A percentile compares a stretch with the other conserved stretches of the same genome.
Evolutionary conservation across 2,329 filamentous ascomycete species (phyloP).

Genomic region (Botrytis byssoidea): DNA sequence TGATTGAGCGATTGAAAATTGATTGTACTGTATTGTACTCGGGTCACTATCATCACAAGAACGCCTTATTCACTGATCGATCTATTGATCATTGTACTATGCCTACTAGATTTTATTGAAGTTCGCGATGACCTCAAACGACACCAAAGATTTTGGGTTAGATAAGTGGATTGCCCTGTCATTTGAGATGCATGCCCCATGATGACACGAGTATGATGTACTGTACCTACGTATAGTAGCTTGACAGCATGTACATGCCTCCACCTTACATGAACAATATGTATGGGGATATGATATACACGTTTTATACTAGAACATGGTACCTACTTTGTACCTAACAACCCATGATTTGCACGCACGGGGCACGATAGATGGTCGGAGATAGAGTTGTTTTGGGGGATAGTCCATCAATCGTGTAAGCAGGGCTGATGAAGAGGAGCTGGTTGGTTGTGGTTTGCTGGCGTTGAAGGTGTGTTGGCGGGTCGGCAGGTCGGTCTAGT

Average conservation of each 20-base stretch:
- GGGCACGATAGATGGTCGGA: slow-evolving; percentile 6
- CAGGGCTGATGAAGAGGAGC: slow-evolving; percentile 17
- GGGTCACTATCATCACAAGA: not conserved
- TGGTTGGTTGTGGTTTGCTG: slow-evolving; percentile 20
- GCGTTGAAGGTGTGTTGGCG: slow-evolving; percentile 13
- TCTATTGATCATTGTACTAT: slow-evolving; percentile 14
- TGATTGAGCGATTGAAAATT: not conserved
- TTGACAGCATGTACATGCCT: slow-evolving; percentile 1
- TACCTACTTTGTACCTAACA: slow-evolving; percentile 3
- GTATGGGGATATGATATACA: slow-evolving; percentile 8
- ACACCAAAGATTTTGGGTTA: not conserved
- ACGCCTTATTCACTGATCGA: not conserved
- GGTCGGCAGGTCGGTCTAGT: slow-evolving; percentile 16
- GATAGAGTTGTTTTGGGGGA: not conserved
- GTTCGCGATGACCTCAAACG: not conserved
- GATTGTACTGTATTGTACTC: not conserved
- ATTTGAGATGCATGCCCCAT: not conserved
- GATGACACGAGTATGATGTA: slow-evolving; percentile 14
- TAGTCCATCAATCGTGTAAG: slow-evolving; percentile 8
- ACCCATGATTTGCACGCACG: slow-evolving; percentile 2
- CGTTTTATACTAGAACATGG: slow-evolving; percentile 4
- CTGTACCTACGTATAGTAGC: not conserved
- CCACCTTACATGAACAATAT: not conserved
- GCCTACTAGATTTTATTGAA: not conserved
- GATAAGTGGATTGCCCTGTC: not conserved